Base-by-base conservation (phyloP, 2,329 filamentous ascomycete genomes). In the Fusarium keratoplasticum region DNA sequence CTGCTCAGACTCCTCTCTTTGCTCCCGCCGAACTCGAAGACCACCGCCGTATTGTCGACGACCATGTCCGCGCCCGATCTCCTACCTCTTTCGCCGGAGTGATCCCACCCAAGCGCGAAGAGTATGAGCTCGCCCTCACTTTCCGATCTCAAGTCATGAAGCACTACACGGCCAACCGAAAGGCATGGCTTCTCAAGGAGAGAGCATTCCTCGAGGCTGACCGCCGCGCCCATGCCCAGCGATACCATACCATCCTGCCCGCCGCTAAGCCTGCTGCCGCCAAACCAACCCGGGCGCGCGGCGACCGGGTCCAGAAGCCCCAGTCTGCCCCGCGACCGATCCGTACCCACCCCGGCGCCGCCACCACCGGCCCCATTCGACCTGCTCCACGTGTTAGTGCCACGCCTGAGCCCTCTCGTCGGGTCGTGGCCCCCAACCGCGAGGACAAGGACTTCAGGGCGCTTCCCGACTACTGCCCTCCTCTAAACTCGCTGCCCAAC, bases 371-470 rank as follows among this genome's bases (percentile, higher is more conserved):
- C 47, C 70, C 80, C 75, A 60, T 77, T 77, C 40, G 79, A 78
- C 62, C 76, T 77, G 38, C 78, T 67, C 72, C 79, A 40, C 83
- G 82, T 52, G 77, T 84, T 61, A 87, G 86, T 77, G 80, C 83
- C 27, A 88, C 86, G 8, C 87, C 87, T 7, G 87, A 89, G 74
- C 86, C 87, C 3, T 80, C 86, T 73, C 85, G 86, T 52, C 82
- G 90, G 77, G 83, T 85, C 55, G 83, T 89, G 22, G 90, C 91
- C 29, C 89, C 91, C 20, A 95, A 92, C 77, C 89, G 94, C 36
- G 94, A 96, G 81, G 94, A 97, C 80, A 94, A 93, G 80, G 93
- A 97, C 81, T 97, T 94, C 82, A 86, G 88, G 54, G 86, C 90
- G 5, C 86, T 97, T 35, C 88, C 89, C 7, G 90, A 98, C 81